Evolutionary conservation across 2,329 filamentous ascomycete species (phyloP), one percentile per base, ranked within the genome.

Genomic region (Lachnellula hyalina): DNA sequence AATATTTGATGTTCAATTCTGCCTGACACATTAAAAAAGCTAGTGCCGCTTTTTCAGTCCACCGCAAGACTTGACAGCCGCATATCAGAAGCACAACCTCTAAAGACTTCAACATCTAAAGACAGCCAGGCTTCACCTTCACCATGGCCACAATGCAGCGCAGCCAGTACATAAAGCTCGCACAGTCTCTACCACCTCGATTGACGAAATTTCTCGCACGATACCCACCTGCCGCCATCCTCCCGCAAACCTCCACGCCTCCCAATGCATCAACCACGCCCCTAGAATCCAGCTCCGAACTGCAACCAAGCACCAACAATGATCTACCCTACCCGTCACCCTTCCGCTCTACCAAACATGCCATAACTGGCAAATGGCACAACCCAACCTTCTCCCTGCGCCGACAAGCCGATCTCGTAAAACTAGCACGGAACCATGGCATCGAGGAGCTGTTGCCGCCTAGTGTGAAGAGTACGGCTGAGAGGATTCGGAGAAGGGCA

Each of bases 381-480:
- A 83, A 90, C 61, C 90, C 94, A 0, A 80, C 85, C 54, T 92
- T 86, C 75, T 95, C 90, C 5, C 78, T 96, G 63, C 83, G 94
- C 53, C 82, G 89, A 58, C 94, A 99, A 77, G 92, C 92, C 23
- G 89, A 96, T 65, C 80, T 99, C 23, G 88, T 94, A 65, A 95
- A 96, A 74, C 73, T 97, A 66, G 91, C 94, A 4, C 76, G 81
- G 55, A 77, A 87, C 66, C 81, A 92, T 72, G 88, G 89, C 52
- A 86, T 96, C 3, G 87, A 92, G 71, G 85, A 90, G 59, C 75
- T 96, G 63, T 74, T 96, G 57, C 92, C 92, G 0, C 81, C 81
- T 63, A 88, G 87, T 11, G 77, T 77, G 55, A 96, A 96, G 81
- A 84, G 85, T 64, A 86, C 86, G 2, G 86, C 85, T 63, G 80